Evolutionary conservation across 108 stramenopile genomes (phyloP).

Genomic region (Nannochloropsis oceanica): DNA sequence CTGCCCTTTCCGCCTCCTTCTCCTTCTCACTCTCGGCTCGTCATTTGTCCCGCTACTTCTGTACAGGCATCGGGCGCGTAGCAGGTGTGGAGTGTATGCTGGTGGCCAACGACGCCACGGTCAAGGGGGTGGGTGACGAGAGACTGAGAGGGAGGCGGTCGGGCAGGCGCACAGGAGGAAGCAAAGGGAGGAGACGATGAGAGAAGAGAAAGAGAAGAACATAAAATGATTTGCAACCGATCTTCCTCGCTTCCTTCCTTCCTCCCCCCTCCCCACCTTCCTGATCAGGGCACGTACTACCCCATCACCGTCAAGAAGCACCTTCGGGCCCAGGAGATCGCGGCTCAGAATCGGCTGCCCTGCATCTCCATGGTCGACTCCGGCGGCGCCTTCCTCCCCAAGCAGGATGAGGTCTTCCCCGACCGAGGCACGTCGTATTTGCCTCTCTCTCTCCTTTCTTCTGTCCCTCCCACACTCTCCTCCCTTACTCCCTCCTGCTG

Average conservation of each 20-base stretch:
- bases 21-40: background rate
- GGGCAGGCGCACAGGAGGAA: no score
- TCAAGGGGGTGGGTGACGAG: slow-evolving; percentile 13
- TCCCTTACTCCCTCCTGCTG: background rate
- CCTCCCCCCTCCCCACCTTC: background rate
- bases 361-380: slow-evolving; percentile 87
- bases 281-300: slow-evolving; percentile 91
- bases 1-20: background rate
- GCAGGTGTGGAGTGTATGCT: slow-evolving; percentile 75
- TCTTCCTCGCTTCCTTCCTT: background rate
- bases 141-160: background rate
- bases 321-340: slow-evolving; percentile 92
- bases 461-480: background rate
- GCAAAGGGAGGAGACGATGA: no score
- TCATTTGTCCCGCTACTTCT: background rate
- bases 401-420: slow-evolving; percentile 92
- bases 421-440: slow-evolving; percentile 43
- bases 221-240: no score
- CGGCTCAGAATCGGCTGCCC: slow-evolving; percentile 72
- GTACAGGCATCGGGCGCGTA: slow-evolving; percentile 63
- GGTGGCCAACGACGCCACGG: slow-evolving; percentile 96
- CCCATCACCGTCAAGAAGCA: slow-evolving; percentile 98
- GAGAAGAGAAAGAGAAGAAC: no score
- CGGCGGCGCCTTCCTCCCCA: slow-evolving; percentile 81
- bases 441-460: background rate